A percentile compares a stretch with the other conserved stretches of the same genome.
Evolutionary conservation across 192 early-diverging fungal species (phyloP).

Genomic region (Coemansia sp.): DNA sequence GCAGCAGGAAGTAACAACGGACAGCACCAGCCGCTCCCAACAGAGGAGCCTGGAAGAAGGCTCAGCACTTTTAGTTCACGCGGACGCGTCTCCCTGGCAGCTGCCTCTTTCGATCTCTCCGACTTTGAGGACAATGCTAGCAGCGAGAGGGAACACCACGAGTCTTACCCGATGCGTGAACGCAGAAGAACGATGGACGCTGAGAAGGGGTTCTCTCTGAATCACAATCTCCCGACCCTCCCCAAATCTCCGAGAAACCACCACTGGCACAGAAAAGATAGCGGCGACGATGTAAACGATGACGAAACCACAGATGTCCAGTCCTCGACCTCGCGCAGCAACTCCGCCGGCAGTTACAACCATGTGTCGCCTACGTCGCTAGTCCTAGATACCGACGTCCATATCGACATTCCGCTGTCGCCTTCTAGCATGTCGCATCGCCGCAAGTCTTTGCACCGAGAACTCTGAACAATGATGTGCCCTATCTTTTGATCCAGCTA

Average conservation of each 20-base stretch:
- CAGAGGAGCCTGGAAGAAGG: slow-evolving; percentile 45
- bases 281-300: slow-evolving; percentile 23
- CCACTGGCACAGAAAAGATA: neutral
- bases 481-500: neutral
- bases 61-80: slow-evolving; percentile 29
- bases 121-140: slow-evolving; percentile 41
- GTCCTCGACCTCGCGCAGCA: slow-evolving; percentile 43
- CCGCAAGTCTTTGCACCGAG: slow-evolving; percentile 21
- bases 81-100: slow-evolving; percentile 27
- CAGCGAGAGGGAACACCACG: slow-evolving; percentile 26
- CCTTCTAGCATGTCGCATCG: slow-evolving; percentile 30
- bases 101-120: slow-evolving; percentile 41
- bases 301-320: slow-evolving; percentile 41
- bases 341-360: slow-evolving; percentile 37
- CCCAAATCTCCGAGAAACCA: slow-evolving; percentile 14
- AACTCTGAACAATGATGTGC: neutral
- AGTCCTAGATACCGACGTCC: slow-evolving; percentile 21
- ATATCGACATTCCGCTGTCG: slow-evolving; percentile 49
- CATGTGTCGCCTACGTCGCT: slow-evolving; percentile 31
- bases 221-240: slow-evolving; percentile 20
- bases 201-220: slow-evolving; percentile 39
- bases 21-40: slow-evolving; percentile 52
- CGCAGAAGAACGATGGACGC: slow-evolving; percentile 33
- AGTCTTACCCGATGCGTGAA: slow-evolving; percentile 53
- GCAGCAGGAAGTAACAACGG: slow-evolving; percentile 15